phyloP scores from a whole-genome alignment of 352 stramenopile genomes.

The Phytophthora sp. region DNA sequence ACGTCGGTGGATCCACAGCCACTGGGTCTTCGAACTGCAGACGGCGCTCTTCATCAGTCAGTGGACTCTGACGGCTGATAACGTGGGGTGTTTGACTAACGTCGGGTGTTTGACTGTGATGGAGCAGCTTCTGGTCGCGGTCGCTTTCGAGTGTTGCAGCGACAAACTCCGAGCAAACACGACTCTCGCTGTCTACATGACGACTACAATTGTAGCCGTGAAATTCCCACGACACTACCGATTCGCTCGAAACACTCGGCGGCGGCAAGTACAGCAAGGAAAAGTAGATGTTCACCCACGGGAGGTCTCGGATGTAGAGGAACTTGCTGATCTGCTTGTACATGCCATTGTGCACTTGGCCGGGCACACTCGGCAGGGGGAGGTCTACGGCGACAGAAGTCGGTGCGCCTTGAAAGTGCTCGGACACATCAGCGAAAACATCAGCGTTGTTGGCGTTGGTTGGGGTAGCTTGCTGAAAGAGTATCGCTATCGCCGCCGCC shows the following conservation, averaged over 20 bases:
- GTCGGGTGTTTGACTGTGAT: neutral
- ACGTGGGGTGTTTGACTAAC: conserved; percentile 10
- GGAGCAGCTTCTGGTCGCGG: neutral
- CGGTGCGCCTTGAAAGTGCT: neutral
- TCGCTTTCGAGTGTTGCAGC: conserved; percentile 35
- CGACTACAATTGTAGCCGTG: conserved; percentile 45
- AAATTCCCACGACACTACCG: conserved; percentile 38
- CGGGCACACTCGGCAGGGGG: conserved; percentile 21
- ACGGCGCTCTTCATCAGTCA: conserved; percentile 14
- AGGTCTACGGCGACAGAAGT: conserved; percentile 34
- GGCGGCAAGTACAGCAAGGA: conserved; percentile 27
- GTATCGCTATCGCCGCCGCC: neutral
- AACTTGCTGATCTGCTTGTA: conserved; percentile 27
- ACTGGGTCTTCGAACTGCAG: conserved; percentile 48
- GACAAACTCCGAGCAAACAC: conserved; percentile 38
- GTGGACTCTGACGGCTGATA: conserved; percentile 6
- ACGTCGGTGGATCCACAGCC: conserved; percentile 21
- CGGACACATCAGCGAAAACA: neutral
- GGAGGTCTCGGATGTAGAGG: conserved; percentile 39
- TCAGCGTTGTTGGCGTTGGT: neutral
- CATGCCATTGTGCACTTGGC: conserved; percentile 37
- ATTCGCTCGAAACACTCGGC: neutral
- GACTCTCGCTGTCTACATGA: neutral
- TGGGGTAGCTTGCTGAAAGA: neutral
- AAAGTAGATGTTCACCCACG: conserved; percentile 40